Base-by-base conservation (phyloP, 1,284 basidiomycete species). In the Vanrija sp. region DNA sequence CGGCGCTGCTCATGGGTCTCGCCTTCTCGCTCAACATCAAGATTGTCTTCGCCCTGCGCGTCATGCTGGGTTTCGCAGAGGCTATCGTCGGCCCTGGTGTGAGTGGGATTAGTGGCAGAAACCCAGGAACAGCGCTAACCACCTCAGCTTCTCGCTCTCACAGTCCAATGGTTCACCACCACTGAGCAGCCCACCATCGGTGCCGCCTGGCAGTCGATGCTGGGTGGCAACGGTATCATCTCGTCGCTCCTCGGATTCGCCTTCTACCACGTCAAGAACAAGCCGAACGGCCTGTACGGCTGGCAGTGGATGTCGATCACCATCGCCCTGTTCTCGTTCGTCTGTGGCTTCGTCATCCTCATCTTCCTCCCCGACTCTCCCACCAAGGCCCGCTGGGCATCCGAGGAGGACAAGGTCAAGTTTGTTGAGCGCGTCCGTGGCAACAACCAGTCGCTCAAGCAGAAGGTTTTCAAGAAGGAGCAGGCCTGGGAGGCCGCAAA, bases 381-480 rank as follows among this genome's bases (percentile, higher is more conserved):
- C 4, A 53, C 51, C 14, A 19, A 56, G 46, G 64, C 61, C 19
- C 56, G 59, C 7, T 68, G 66, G 64, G 63, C 63, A 0, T 42
- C 36, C 7, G 25, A 52, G 15, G 55, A 57, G 19, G 58, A 64
- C n/a, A 65, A 64, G 46, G 41, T 46, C 38, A 50, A 52, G 22
- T 53, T 67, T 39, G 64, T 69, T 31, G 67, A 69, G 47, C 46
- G 67, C n/a, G 67, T 69, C 4, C 59, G 67, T 24, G 44, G 31
- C 16, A 69, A 69, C 50, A 57, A 63, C 44, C 67, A 69, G 53
- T 65, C 64, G 48, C 56, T 63, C 55, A 63, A 65, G 51, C 47
- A 64, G 10, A 65, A 57, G 24, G 23, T 49, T 4, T 68, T 51
- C 48, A 63, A 63, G 35, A 47, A 43, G 4, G 53, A 60, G 1